These are phyloP conservation scores for Cercophora newfieldiana DNA, from an alignment of 495 filamentous ascomycete species.

Conservation along the genomic window DNA sequence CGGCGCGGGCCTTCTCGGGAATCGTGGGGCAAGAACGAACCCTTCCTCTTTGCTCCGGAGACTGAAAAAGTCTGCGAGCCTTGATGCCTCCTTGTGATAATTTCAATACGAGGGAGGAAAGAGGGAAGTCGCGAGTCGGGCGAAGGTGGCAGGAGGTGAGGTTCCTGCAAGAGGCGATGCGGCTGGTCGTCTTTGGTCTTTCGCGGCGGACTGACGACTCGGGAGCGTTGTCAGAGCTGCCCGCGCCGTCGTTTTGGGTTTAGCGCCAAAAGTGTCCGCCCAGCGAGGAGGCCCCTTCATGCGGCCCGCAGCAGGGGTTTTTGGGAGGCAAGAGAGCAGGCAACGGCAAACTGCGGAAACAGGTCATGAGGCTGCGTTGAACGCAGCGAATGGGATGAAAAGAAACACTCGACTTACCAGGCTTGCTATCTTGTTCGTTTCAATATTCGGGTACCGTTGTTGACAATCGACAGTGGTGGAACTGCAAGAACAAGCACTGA, in stretches of 20 bases:
- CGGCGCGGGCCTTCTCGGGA: background rate
- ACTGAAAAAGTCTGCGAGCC: constrained; percentile 12
- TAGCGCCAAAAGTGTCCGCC: constrained; percentile 18
- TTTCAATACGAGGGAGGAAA: constrained; percentile 7
- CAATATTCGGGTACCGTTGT: background rate
- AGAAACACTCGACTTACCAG: background rate
- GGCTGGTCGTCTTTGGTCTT: constrained; percentile 28
- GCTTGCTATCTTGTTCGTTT: background rate
- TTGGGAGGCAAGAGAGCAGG: background rate
- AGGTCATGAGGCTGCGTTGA: background rate
- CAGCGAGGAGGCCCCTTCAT: constrained; percentile 11
- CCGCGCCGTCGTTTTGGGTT: constrained; percentile 20
- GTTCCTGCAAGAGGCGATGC: constrained; percentile 26
- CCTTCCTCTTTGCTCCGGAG: constrained; percentile 19
- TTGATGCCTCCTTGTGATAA: constrained; percentile 20
- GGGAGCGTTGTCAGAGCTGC: constrained; percentile 26
- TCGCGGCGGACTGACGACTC: constrained; percentile 32
- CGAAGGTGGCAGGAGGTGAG: constrained; percentile 18
- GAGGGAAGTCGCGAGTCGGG: constrained; percentile 7
- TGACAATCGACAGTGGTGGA: background rate
- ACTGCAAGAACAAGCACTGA: background rate
- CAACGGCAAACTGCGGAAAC: background rate
- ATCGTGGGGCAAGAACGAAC: constrained; percentile 19
- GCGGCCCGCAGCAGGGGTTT: background rate
- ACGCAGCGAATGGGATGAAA: background rate